These are phyloP conservation scores for Ganoderma sp. DNA, from an alignment of 1,284 basidiomycete species.

Conservation along the genomic window DNA sequence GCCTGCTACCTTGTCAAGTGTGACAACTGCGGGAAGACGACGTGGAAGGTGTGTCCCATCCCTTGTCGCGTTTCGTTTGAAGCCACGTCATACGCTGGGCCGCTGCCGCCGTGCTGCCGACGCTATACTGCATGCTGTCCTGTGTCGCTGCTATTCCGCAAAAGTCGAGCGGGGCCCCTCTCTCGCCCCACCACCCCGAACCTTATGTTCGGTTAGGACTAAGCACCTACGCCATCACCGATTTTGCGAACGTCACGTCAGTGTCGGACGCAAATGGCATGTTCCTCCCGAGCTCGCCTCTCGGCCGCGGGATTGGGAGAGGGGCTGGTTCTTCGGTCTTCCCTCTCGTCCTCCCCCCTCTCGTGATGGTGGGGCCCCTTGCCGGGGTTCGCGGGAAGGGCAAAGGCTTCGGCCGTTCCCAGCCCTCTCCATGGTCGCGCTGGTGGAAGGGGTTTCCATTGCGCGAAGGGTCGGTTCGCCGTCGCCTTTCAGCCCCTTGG, in stretches of 20 bases:
- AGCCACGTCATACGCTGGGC: neutral
- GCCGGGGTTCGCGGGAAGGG: constrained; percentile 8
- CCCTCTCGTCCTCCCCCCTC: neutral
- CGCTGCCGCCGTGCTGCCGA: neutral
- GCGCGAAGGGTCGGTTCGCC: neutral
- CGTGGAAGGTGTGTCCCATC: constrained; percentile 65
- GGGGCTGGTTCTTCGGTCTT: neutral
- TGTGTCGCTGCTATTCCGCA: neutral
- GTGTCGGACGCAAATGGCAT: neutral
- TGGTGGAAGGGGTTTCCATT: neutral
- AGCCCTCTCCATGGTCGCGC: too few relatives aligned
- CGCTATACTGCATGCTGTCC: too few relatives aligned
- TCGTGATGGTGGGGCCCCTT: too few relatives aligned
- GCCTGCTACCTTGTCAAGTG: constrained; percentile 65
- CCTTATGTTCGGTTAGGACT: constrained; percentile 1
- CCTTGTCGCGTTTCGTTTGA: neutral
- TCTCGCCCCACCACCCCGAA: constrained; percentile 7
- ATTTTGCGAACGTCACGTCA: neutral
- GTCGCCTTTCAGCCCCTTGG: neutral
- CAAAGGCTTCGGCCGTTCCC: constrained; percentile 1
- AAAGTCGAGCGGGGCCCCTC: constrained; percentile 2
- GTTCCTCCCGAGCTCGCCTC: neutral
- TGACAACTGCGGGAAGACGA: constrained; percentile 68
- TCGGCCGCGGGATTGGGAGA: neutral
- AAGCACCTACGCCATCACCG: neutral